Conservation (phyloP, 371 early-diverging fungal genomes). For the Mucor irregularis region DNA sequence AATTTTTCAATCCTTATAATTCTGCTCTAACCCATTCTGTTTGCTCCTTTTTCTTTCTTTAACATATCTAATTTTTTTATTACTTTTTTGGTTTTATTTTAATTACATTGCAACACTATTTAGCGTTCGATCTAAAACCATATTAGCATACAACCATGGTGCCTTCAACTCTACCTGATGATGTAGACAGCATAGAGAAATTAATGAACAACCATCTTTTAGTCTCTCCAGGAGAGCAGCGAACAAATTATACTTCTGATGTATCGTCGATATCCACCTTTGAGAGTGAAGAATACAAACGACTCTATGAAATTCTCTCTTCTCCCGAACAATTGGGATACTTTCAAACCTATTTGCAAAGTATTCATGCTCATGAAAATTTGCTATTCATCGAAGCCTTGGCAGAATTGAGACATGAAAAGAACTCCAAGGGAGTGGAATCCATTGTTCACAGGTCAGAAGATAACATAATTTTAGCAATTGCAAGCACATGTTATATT, state of each 20-base stretch:
- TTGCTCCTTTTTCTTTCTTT: too few relatives aligned
- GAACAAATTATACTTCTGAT: not conserved
- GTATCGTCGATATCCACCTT: not conserved
- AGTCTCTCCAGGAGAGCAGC: not conserved
- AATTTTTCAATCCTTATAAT: too few relatives aligned
- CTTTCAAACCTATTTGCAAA: slow-evolving; percentile 29
- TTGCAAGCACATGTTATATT: not conserved
- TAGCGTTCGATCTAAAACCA: too few relatives aligned
- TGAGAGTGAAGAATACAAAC: slow-evolving; percentile 16
- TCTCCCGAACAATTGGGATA: slow-evolving; percentile 25
- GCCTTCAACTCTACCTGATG: too few relatives aligned
- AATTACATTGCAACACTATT: too few relatives aligned
- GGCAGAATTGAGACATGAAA: slow-evolving; percentile 26
- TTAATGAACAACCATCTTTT: too few relatives aligned
- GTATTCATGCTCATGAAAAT: slow-evolving; percentile 32
- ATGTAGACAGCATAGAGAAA: too few relatives aligned
- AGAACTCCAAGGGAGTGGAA: slow-evolving; percentile 8
- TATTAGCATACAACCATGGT: too few relatives aligned
- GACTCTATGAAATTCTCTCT: slow-evolving; percentile 25
- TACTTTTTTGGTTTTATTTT: too few relatives aligned
- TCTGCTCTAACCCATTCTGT: too few relatives aligned
- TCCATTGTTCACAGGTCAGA: slow-evolving; percentile 26
- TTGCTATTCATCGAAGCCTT: slow-evolving; percentile 37
- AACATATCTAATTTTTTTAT: too few relatives aligned
- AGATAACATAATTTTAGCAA: not conserved